phyloP scores from a whole-genome alignment of 2,329 filamentous ascomycete species.

The Neoscytalidium dimidiatum region DNA sequence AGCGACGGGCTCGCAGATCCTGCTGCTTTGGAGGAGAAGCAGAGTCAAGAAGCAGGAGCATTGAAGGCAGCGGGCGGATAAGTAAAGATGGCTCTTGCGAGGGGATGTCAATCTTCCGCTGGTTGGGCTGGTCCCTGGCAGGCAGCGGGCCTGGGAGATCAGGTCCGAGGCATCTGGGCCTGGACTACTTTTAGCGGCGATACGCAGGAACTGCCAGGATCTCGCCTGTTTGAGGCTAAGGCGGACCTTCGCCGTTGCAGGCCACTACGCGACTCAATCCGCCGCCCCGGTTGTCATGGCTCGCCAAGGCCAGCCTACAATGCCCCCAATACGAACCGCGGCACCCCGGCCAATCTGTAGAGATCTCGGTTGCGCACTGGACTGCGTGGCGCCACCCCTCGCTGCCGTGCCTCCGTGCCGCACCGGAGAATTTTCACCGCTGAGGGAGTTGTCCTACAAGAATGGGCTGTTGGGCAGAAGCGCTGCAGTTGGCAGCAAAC shows the following conservation, averaged over 20 bases:
- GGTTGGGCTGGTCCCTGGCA: not conserved
- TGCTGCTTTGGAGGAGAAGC: not conserved
- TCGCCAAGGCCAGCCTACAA: not conserved
- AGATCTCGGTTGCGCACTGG: not conserved
- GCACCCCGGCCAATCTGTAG: not conserved
- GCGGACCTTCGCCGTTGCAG: not conserved
- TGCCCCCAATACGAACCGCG: not conserved
- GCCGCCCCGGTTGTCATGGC: not conserved
- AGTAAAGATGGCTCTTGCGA: not conserved
- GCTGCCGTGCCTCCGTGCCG: not conserved
- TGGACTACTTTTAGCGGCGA: not conserved
- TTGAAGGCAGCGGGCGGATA: not conserved
- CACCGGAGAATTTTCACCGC: not conserved
- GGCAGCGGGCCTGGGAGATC: not conserved
- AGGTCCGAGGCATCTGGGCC: not conserved
- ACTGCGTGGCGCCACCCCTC: not conserved
- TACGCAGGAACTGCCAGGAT: not conserved
- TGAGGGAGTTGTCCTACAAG: no score
- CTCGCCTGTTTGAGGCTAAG: slow-evolving; percentile 4
- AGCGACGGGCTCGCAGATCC: not conserved
- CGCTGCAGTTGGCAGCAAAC: no score
- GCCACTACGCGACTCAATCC: slow-evolving; percentile 10
- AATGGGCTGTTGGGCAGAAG: no score
- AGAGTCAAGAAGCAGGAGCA: not conserved
- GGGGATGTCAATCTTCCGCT: not conserved